These are phyloP conservation scores for Phaeophleospora eucalypticola DNA, from an alignment of 2,329 filamentous ascomycete species.

Conservation along the genomic window DNA sequence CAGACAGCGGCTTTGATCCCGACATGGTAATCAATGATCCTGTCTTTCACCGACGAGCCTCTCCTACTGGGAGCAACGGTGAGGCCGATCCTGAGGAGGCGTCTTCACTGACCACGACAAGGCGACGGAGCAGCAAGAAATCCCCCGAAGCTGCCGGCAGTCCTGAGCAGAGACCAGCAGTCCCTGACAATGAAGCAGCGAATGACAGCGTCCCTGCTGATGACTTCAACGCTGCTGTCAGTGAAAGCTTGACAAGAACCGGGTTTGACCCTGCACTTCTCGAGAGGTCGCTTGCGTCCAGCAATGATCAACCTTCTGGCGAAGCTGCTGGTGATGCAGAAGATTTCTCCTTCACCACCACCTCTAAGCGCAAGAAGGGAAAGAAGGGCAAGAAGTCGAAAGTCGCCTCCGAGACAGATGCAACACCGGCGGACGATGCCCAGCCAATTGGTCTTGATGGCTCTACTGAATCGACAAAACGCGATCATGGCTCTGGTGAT, in stretches of 20 bases:
- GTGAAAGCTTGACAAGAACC: slow-evolving; percentile 32
- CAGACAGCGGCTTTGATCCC: slow-evolving; percentile 45
- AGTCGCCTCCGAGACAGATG: neutral
- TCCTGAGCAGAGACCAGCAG: neutral
- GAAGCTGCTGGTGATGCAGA: slow-evolving; percentile 25
- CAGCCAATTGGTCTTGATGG: neutral
- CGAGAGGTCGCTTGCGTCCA: slow-evolving; percentile 34
- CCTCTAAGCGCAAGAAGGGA: slow-evolving; percentile 40
- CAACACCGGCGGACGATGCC: neutral
- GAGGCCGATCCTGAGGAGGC: slow-evolving; percentile 34
- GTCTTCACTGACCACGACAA: slow-evolving; percentile 25
- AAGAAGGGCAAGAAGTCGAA: slow-evolving; percentile 44
- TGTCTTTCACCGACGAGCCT: slow-evolving; percentile 33
- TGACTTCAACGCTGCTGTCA: slow-evolving; percentile 35
- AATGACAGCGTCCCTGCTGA: slow-evolving; percentile 14
- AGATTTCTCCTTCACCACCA: slow-evolving; percentile 33
- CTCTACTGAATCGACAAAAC: neutral
- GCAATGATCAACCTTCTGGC: slow-evolving; percentile 23
- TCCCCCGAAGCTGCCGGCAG: neutral
- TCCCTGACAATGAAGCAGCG: neutral
- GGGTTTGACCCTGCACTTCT: slow-evolving; percentile 34
- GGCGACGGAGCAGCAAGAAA: slow-evolving; percentile 34
- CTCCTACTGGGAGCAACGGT: slow-evolving; percentile 28
- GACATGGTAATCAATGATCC: slow-evolving; percentile 43
- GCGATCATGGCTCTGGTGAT: neutral